Evolutionary conservation across 2,329 filamentous ascomycete genomes (phyloP), one percentile per base, ranked within the genome.

Genomic region (Zymoseptoria passerinii): DNA sequence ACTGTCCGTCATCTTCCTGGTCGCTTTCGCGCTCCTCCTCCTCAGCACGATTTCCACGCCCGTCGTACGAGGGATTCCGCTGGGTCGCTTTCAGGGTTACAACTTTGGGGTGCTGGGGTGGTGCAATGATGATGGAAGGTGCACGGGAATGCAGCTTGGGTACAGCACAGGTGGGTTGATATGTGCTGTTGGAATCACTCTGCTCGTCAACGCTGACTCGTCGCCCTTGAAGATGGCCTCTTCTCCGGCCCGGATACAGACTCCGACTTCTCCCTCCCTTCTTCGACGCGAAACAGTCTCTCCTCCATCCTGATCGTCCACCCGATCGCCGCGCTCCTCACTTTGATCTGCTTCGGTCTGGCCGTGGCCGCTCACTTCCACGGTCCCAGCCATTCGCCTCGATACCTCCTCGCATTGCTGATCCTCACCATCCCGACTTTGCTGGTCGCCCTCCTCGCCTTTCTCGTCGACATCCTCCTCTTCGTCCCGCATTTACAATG

Each of bases 401-500:
- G 90, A 67, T 99, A 92, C 71, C 83, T 97, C 4, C 83, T 97
- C 35, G 82, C 84, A 28, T 79, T 97, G 35, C 86, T 96, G 64
- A 92, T 97, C 63, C 82, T 97, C 66, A 87, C 88, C 58, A 85
- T 97, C 62, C 82, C 95, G 53, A 91, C 91, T 8, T 85, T 97
- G 52, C 77, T 97, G 28, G 82, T 94, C 64, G 87, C 89, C 52
- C 80, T 96, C 1, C 80, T 96, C 58, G 89, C 92, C 23, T 97
- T 97, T 71, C 78, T 99, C 27, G 86, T 97, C 68, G 94, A 99
- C 74, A 89, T 97, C 27, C 79, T 99, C 35, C 80, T 99, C 20
- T 99, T 99, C 71, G 89, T 96, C 16, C 94, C 94, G 52, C 92
- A 97, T 74, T 78, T 96, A 76, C 84, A 86, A 70, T 97, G 92